Base-by-base conservation (phyloP, 371 early-diverging fungal genomes). In the Rhizopus stolonifer region DNA sequence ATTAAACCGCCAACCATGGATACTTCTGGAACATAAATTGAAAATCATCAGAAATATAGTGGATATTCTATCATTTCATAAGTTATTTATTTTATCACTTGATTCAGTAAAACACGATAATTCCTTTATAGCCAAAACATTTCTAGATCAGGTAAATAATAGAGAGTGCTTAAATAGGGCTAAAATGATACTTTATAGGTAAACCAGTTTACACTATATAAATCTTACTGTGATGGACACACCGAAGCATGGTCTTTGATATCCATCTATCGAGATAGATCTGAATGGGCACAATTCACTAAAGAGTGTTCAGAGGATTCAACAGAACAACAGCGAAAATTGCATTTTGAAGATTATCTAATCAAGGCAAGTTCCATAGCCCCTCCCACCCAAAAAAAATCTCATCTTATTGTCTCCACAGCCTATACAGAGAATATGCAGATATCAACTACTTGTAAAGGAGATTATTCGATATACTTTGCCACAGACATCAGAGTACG, bases 351-450 rank as follows among this genome's bases (percentile, higher is more conserved):
- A 45, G 78, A 77, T 46, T 77, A 77, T 52, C 42, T 77, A 22
- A 77, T 77, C 14, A 77, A 77, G 60, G 77, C 67, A 47, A 36
- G 11, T 29, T 29, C 9, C 9, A n/a, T n/a, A n/a, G n/a, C n/a
- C n/a, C n/a, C n/a, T n/a, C n/a, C n/a, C n/a, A n/a, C n/a, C n/a
- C n/a, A n/a, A n/a, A n/a, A n/a, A n/a, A n/a, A n/a, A n/a, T n/a
- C n/a, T n/a, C n/a, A n/a, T n/a, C n/a, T n/a, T n/a, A n/a, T n/a
- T n/a, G n/a, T n/a, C n/a, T n/a, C n/a, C n/a, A n/a, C 49, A 74
- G 77, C 77, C 77, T 48, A 72, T 77, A 4, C 77, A 77, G 52
- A 59, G 77, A 31, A 68, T 77, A 49, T 77, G 77, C 54, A 67
- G 74, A 22, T 77, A 77, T 46, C 72, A 71, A 31, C 52, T 77